These are phyloP conservation scores for Symbiodinium pilosum DNA, from an alignment of 73 alveolate genomes.

Conservation along the genomic window DNA sequence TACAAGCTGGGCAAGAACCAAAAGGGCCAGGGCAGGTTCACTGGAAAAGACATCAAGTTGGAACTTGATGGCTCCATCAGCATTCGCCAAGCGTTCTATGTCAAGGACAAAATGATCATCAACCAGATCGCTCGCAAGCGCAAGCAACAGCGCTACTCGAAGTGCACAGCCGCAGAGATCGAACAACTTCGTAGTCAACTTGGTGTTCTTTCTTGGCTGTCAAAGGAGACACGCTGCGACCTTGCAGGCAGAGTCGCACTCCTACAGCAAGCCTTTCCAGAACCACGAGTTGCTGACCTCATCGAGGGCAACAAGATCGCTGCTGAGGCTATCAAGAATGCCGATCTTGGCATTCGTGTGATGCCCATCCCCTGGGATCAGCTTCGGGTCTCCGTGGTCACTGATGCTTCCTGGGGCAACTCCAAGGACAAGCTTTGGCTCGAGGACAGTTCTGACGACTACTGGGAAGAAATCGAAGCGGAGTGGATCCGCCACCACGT, in stretches of 20 bases:
- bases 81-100: neutral
- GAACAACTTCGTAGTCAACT: neutral
- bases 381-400: neutral
- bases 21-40: neutral
- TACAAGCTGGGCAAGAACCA: slow-evolving; percentile 19
- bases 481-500: neutral
- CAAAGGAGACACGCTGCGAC: neutral
- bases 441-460: neutral
- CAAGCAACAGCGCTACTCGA: neutral
- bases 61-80: neutral
- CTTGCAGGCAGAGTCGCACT: neutral
- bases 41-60: neutral
- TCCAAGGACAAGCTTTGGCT: neutral
- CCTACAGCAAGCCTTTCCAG: neutral
- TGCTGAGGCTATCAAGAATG: neutral
- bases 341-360: neutral
- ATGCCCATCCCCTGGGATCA: neutral
- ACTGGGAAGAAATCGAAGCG: neutral
- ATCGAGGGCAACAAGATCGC: neutral
- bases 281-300: neutral
- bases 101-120: neutral
- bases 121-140: neutral
- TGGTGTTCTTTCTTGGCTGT: neutral
- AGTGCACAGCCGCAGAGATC: neutral
- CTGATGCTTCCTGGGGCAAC: neutral